Base-by-base conservation (phyloP, 2,329 filamentous ascomycete genomes). In the Penicillium sp. region DNA sequence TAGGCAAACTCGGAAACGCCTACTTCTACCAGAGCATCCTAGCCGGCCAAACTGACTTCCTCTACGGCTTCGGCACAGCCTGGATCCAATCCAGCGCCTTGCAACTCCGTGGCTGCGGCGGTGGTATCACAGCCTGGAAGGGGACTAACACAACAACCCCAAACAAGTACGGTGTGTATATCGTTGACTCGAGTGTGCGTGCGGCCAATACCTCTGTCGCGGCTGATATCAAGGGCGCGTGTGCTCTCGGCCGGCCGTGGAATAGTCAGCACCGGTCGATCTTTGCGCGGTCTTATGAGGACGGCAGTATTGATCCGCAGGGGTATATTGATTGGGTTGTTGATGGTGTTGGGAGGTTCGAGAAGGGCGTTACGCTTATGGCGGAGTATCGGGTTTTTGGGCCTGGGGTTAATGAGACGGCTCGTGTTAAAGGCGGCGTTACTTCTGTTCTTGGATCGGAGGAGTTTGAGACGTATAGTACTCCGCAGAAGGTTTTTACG, bases 121-220 rank as follows among this genome's bases (percentile, higher is more conserved):
- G 87, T 16, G 87, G 86, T 11, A 84, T 89, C 53, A 87, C 84
- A 0, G 86, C 87, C 0, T 89, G 86, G 87, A 89, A 89, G 65
- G 85, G 83, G 29, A 80, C 82, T 0, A 87, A 88, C 70, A 88
- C 85, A 0, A 87, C 85, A 0, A 87, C 85, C 50, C 68, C 71
- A 5, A 89, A 89, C 72, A 86, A 85, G 64, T 88, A 87, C 69
- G 86, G 87, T 9, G 82, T 85, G 0, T 89, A 89, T 69, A 81
- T 89, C 57, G 78, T 83, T 47, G 76, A 82, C 29, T 83, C 82
- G 0, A 72, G 73, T 3, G 76, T 87, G 4, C 70, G 76, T 0
- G 82, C 83, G 2, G 82, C 83, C 25, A 89, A 89, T 65, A 39
- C 66, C 3, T 77, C 76, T 11, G 63, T 73, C 38, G 70, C 67